phyloP scores from a whole-genome alignment of 2,329 filamentous ascomycete genomes.

The Botryotinia convoluta region DNA sequence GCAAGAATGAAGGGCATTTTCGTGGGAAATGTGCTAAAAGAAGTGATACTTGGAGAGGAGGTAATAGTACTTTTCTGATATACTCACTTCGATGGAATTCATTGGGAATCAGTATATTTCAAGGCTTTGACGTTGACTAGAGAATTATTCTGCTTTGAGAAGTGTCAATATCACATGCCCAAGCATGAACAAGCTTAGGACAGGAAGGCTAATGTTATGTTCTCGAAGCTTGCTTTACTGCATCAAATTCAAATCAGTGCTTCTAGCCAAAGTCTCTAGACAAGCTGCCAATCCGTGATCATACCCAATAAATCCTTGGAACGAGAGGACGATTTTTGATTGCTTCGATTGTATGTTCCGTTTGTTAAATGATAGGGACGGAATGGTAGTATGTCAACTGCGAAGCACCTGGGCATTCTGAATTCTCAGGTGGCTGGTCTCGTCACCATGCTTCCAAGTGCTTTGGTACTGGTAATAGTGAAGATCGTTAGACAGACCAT shows the following conservation, averaged over 20 bases:
- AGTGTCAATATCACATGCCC: not conserved
- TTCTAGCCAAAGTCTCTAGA: not conserved
- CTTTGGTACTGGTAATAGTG: not conserved
- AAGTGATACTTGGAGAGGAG: not conserved
- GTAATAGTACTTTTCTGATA: not conserved
- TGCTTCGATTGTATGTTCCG: not conserved
- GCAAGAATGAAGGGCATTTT: not conserved
- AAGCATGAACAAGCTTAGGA: not conserved
- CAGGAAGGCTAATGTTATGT: too few species aligned
- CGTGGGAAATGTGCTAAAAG: not conserved
- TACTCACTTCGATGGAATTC: not conserved
- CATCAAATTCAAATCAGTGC: not conserved
- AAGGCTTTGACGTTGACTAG: not conserved
- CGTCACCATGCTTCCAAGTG: too few species aligned
- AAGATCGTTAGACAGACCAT: not conserved
- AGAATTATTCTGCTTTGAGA: not conserved
- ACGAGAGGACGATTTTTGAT: not conserved
- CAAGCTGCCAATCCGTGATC: not conserved
- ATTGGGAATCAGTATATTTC: not conserved
- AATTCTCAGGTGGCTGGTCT: not conserved
- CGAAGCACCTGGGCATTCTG: not conserved
- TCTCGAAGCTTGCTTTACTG: not conserved
- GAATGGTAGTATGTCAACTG: not conserved
- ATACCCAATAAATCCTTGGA: too few species aligned
- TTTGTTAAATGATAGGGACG: not conserved